phyloP scores from a whole-genome alignment of 2,329 filamentous ascomycete genomes.

The Scedosporium minutisporum region DNA sequence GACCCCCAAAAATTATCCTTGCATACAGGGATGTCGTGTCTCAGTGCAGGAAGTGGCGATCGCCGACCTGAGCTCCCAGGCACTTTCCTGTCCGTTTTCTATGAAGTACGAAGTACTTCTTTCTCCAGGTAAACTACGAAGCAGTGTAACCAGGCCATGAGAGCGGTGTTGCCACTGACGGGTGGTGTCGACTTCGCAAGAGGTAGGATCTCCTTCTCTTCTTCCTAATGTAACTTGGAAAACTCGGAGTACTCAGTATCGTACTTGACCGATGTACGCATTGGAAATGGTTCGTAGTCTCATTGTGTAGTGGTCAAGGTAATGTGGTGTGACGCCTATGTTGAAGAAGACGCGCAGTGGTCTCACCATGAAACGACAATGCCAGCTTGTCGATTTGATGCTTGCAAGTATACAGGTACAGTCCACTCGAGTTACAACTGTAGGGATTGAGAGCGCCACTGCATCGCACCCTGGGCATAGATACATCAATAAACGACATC shows the following conservation, averaged over 20 bases:
- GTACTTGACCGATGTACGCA: no score
- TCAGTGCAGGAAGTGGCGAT: neutral
- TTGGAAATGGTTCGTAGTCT: no score
- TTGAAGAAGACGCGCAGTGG: neutral
- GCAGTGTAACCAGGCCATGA: no score
- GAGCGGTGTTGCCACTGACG: no score
- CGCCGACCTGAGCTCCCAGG: neutral
- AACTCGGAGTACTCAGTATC: no score
- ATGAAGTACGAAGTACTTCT: neutral
- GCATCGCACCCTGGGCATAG: neutral
- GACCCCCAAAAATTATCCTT: slow-evolving; percentile 6
- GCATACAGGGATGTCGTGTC: neutral
- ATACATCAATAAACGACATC: no score
- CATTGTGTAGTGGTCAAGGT: neutral
- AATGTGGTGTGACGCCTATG: neutral
- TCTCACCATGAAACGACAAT: neutral
- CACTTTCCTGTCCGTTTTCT: neutral
- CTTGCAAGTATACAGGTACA: neutral
- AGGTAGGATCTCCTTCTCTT: no score
- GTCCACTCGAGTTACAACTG: neutral
- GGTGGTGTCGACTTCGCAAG: no score
- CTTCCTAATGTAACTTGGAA: no score
- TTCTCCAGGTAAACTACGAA: no score
- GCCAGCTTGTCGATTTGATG: neutral
- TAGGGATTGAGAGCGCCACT: neutral